Evolutionary conservation across 2,329 filamentous ascomycete species (phyloP).

Genomic region (Verruconis gallopava): DNA sequence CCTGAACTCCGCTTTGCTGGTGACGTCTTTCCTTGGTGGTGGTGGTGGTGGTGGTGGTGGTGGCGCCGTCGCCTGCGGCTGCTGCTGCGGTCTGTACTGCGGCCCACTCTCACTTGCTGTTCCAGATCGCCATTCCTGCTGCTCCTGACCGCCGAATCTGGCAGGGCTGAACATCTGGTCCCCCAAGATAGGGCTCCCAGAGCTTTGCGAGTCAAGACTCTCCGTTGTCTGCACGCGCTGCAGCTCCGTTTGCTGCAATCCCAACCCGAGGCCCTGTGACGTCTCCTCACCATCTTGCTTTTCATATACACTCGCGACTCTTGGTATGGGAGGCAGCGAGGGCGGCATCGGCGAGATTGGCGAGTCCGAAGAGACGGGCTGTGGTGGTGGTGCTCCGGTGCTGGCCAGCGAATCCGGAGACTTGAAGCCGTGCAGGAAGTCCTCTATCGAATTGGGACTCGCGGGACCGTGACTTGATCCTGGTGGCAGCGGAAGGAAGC

Average conservation of each 20-base stretch:
- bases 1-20: background rate
- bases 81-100: background rate
- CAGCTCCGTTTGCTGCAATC: background rate
- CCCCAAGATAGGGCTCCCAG: background rate
- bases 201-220: background rate
- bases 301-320: conserved; percentile 20
- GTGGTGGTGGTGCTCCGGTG: background rate
- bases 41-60: background rate
- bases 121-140: background rate
- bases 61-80: too few species aligned
- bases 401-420: background rate
- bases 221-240: background rate
- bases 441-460: conserved; percentile 1
- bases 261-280: too few species aligned
- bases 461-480: conserved; percentile 13
- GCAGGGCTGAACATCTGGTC: background rate
- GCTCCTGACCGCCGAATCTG: too few species aligned
- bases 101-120: background rate
- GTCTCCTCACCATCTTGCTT: background rate
- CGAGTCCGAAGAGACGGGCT: conserved; percentile 13
- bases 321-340: conserved; percentile 26
- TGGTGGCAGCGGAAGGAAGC: conserved; percentile 15
- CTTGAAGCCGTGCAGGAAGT: background rate
- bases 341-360: conserved; percentile 27
- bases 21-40: background rate